Evolutionary conservation across 2,329 filamentous ascomycete species (phyloP).

Genomic region (Botrytis medusae): DNA sequence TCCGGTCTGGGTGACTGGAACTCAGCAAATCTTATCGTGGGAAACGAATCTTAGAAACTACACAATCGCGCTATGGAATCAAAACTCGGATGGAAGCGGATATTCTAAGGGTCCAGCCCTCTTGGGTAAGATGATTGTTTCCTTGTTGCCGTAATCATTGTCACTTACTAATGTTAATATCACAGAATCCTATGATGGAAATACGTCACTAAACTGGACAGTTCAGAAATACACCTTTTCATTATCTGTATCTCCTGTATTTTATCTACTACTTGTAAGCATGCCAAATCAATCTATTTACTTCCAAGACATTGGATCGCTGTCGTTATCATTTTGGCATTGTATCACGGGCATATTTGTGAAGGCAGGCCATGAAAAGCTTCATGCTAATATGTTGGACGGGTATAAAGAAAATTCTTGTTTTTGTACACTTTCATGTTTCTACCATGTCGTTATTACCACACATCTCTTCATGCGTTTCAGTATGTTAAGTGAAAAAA

Average conservation of each 20-base stretch:
- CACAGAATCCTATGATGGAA: conserved; percentile 16
- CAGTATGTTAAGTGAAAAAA: neutral
- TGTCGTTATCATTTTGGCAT: neutral
- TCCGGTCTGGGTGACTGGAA: conserved; percentile 12
- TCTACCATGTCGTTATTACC: neutral
- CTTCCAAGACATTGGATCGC: neutral
- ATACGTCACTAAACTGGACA: conserved; percentile 18
- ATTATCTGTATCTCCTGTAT: conserved; percentile 8
- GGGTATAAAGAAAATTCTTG: neutral
- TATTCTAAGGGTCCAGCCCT: conserved; percentile 16
- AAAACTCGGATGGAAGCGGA: neutral
- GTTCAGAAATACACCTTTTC: conserved; percentile 19
- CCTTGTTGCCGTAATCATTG: neutral
- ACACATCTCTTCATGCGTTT: neutral
- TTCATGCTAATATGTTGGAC: neutral
- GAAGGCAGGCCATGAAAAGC: neutral
- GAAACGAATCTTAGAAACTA: conserved; percentile 18
- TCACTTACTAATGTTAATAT: neutral
- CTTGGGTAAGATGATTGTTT: conserved; percentile 14
- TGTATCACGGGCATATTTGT: neutral
- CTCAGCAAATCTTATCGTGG: conserved; percentile 19
- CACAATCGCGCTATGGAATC: conserved; percentile 20
- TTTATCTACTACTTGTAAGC: conserved; percentile 22
- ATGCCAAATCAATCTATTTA: neutral
- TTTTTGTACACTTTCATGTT: neutral